Percentiles rank a stretch among this genome's conserved stretches.
Evolutionary conservation across 2,329 filamentous ascomycete species (phyloP).

Genomic region (Akanthomyces uredinophilus): DNA sequence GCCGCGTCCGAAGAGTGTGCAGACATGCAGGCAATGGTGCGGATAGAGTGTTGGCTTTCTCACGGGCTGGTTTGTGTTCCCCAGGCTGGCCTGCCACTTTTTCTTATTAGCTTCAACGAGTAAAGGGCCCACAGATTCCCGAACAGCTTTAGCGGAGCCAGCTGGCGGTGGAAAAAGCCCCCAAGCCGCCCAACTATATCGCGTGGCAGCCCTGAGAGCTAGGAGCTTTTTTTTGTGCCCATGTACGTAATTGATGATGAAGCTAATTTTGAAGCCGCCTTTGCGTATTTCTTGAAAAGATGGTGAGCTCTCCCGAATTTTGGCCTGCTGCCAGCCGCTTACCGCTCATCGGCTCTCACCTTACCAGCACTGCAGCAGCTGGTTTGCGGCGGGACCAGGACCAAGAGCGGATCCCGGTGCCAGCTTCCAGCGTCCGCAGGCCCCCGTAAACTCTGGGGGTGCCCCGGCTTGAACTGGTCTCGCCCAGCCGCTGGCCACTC

Average conservation of each 20-base stretch:
- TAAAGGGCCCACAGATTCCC: neutral
- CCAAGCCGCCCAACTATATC: too few species aligned
- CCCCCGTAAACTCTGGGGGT: conserved; percentile 1
- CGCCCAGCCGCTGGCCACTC: neutral
- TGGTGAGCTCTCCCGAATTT: neutral
- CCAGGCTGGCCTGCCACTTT: neutral
- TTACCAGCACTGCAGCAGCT: neutral
- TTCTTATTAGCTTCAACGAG: neutral
- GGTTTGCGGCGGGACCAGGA: neutral
- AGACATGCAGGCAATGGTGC: too few species aligned
- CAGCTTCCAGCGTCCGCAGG: conserved; percentile 4
- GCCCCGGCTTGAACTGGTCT: neutral
- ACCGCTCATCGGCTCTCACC: neutral
- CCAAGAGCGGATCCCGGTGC: conserved; percentile 2
- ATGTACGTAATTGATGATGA: too few species aligned
- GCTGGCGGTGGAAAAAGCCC: neutral
- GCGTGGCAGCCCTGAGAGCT: too few species aligned
- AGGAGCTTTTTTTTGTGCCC: too few species aligned
- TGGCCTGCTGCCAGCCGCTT: neutral
- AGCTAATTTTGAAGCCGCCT: too few species aligned
- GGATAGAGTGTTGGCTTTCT: neutral
- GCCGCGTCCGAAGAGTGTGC: too few species aligned
- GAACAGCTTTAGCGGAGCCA: neutral
- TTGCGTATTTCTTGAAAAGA: too few species aligned
- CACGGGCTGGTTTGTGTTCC: neutral